phyloP scores from a whole-genome alignment of 352 stramenopile genomes.

The Nothophytophthora sp. region DNA sequence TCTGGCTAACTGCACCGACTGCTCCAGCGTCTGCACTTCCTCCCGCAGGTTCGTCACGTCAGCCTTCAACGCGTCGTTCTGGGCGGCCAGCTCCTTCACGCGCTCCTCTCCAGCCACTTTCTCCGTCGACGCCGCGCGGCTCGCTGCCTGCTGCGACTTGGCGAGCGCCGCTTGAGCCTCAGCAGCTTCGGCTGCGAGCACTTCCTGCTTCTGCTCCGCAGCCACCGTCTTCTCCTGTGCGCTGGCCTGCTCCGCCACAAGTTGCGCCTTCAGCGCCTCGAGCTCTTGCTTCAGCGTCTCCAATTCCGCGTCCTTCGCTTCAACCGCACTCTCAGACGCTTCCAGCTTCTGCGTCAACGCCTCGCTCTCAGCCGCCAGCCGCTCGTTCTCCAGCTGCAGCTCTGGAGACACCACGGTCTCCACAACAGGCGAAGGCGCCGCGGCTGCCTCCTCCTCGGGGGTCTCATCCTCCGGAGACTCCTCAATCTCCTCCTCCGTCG shows the following conservation, averaged over 20 bases:
- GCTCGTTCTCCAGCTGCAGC: conserved; percentile 44
- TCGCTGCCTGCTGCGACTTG: conserved; percentile 18
- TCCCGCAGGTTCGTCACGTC: conserved; percentile 39
- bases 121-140: conserved; percentile 10
- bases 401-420: conserved; percentile 16
- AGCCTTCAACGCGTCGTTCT: conserved; percentile 28
- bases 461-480: conserved; percentile 25
- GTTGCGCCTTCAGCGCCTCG: conserved; percentile 29
- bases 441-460: conserved; percentile 11
- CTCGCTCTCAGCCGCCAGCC: conserved; percentile 40
- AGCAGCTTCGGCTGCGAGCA: conserved; percentile 16
- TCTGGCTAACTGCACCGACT: conserved; percentile 45
- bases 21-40: conserved; percentile 44
- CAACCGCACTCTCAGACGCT: conserved; percentile 14
- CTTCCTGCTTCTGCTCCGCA: conserved; percentile 25
- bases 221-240: conserved; percentile 22
- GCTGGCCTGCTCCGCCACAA: conserved; percentile 27
- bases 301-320: conserved; percentile 40
- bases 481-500: conserved; percentile 21
- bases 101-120: conserved; percentile 31
- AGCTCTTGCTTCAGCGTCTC: conserved; percentile 36
- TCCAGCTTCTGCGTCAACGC: conserved; percentile 37
- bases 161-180: conserved; percentile 19
- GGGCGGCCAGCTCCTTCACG: conserved; percentile 20
- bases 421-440: conserved; percentile 1